Percentiles rank a stretch among this genome's conserved stretches.
Evolutionary conservation across 371 early-diverging fungal genomes (phyloP).

Genomic region (Ordospora pajunii): DNA sequence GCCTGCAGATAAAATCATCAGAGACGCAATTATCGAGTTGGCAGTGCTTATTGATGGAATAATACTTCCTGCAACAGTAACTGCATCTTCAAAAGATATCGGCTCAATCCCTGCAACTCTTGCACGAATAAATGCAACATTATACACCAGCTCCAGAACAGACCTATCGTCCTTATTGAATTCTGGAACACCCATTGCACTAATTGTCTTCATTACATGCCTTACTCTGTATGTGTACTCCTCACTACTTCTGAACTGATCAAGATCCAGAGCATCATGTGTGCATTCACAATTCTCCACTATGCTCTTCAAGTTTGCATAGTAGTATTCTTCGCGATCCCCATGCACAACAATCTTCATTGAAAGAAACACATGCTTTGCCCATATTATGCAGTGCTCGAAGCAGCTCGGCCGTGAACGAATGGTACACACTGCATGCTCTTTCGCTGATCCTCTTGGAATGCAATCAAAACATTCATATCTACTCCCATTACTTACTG

Average conservation of each 20-base stretch:
- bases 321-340: not conserved
- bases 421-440: constrained; percentile 84
- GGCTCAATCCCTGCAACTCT: constrained; percentile 33
- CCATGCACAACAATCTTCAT: constrained; percentile 68
- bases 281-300: not conserved
- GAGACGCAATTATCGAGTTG: constrained; percentile 55
- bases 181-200: not conserved
- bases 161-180: constrained; percentile 20
- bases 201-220: not conserved
- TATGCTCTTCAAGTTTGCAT: not conserved
- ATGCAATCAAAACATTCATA: constrained; percentile 90
- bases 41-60: constrained; percentile 59
- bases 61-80: constrained; percentile 49
- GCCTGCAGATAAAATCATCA: constrained; percentile 64
- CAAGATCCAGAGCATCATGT: not conserved
- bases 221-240: not conserved
- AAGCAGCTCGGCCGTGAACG: constrained; percentile 83
- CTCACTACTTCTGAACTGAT: not conserved
- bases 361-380: constrained; percentile 80
- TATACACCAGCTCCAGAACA: constrained; percentile 34
- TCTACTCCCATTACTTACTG: constrained; percentile 48
- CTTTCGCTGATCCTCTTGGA: constrained; percentile 65
- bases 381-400: constrained; percentile 97
- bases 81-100: constrained; percentile 18
- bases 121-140: constrained; percentile 39